These are phyloP conservation scores for Trametopsis cervina DNA, from an alignment of 768 basidiomycete species.

Conservation along the genomic window DNA sequence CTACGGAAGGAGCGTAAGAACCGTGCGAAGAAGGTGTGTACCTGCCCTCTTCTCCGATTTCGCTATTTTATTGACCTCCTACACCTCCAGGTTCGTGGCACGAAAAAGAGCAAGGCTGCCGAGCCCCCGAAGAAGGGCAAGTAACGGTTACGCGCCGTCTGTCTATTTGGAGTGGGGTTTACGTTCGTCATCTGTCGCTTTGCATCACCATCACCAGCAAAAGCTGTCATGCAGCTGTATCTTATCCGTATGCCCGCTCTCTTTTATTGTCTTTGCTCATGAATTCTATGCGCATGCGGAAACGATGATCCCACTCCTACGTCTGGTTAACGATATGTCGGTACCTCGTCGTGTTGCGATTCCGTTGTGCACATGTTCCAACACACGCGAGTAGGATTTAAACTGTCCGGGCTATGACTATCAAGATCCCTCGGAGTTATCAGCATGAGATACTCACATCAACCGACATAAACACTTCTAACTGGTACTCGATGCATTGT, in stretches of 20 bases:
- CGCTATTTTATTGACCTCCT: neutral
- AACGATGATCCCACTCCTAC: too few relatives aligned
- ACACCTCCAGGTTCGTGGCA: constrained; percentile 73
- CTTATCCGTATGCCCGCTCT: constrained; percentile 33
- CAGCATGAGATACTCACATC: too few relatives aligned
- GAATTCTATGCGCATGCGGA: constrained; percentile 30
- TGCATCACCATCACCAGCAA: constrained; percentile 29
- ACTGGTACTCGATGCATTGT: too few relatives aligned
- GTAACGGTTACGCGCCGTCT: constrained; percentile 37
- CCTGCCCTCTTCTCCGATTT: constrained; percentile 1
- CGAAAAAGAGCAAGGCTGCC: constrained; percentile 90
- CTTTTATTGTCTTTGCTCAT: constrained; percentile 20
- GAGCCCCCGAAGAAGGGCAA: constrained; percentile 91
- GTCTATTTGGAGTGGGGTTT: constrained; percentile 18
- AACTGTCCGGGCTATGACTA: too few relatives aligned
- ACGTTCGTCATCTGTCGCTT: constrained; percentile 26
- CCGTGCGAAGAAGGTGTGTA: constrained; percentile 94
- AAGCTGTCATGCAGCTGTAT: constrained; percentile 32
- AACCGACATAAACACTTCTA: too few relatives aligned
- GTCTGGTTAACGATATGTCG: too few relatives aligned
- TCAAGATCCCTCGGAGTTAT: too few relatives aligned
- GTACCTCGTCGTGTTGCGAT: too few relatives aligned
- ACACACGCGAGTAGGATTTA: too few relatives aligned
- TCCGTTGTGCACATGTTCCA: too few relatives aligned
- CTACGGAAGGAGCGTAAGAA: constrained; percentile 99